Percentiles rank a stretch among this genome's conserved stretches.
Conservation (phyloP, 306 rosid species). For the Glycine latifolia region DNA sequence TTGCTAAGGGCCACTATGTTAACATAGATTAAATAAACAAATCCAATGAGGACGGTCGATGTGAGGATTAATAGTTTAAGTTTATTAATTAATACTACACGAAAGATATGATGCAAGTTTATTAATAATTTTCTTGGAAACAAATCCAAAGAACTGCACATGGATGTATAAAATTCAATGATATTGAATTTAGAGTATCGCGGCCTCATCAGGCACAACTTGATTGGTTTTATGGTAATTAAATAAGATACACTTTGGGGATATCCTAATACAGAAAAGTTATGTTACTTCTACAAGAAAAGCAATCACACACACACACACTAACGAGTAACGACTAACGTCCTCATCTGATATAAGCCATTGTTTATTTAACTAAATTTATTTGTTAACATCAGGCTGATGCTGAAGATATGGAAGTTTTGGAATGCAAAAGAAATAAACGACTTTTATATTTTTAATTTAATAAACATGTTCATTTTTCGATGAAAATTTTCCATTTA, state of each 20-base stretch:
- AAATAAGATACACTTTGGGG: not conserved
- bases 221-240: not conserved
- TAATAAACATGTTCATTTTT: not conserved
- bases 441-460: not conserved
- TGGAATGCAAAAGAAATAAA: not conserved
- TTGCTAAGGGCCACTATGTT: conserved; percentile 8
- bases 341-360: not conserved
- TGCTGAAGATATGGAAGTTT: not conserved
- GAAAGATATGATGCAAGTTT: not conserved
- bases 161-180: not conserved
- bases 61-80: not conserved
- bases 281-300: not conserved
- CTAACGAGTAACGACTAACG: not conserved
- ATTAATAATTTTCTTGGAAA: not conserved
- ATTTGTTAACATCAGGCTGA: not conserved
- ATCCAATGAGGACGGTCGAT: conserved; percentile 20
- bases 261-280: conserved; percentile 24
- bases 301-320: not conserved
- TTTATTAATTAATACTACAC: not conserved
- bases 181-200: not conserved
- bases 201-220: not conserved
- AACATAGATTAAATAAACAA: conserved; percentile 6
- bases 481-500: not conserved
- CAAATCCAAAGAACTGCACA: not conserved
- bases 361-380: not conserved